A percentile compares a stretch with the other conserved stretches of the same genome.
Evolutionary conservation across 352 stramenopile genomes (phyloP).

Genomic region (Phytophthora europaea): DNA sequence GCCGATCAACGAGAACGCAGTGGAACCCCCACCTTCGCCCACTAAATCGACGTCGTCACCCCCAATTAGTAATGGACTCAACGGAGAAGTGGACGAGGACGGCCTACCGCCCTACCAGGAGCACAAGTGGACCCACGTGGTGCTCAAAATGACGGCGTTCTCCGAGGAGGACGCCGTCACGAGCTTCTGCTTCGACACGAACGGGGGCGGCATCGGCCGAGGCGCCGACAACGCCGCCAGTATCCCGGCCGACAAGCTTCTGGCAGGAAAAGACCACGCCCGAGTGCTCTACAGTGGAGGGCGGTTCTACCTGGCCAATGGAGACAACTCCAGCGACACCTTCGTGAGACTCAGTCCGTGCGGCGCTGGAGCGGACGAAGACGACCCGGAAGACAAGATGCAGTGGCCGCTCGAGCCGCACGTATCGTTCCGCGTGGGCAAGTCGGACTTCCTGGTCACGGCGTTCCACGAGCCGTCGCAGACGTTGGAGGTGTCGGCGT

Average conservation of each 20-base stretch:
- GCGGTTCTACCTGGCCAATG: slow-evolving; percentile 75
- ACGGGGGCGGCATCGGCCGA: slow-evolving; percentile 66
- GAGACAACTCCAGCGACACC: slow-evolving; percentile 64
- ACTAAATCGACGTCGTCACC: slow-evolving; percentile 29
- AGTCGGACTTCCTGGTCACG: slow-evolving; percentile 83
- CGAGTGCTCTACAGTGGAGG: slow-evolving; percentile 62
- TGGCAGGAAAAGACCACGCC: slow-evolving; percentile 64
- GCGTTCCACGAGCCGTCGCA: slow-evolving; percentile 62
- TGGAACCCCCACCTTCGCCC: slow-evolving; percentile 21
- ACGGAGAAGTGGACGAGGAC: slow-evolving; percentile 39
- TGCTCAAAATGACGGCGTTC: slow-evolving; percentile 89
- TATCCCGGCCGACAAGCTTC: slow-evolving; percentile 80
- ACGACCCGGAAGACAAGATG: slow-evolving; percentile 70
- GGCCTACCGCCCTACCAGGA: slow-evolving; percentile 39
- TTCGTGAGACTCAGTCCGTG: slow-evolving; percentile 72
- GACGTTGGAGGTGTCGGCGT: slow-evolving; percentile 63
- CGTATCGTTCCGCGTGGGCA: slow-evolving; percentile 80
- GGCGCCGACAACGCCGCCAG: slow-evolving; percentile 64
- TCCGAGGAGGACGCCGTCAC: slow-evolving; percentile 80
- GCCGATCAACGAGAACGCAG: slow-evolving; percentile 23
- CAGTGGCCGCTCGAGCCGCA: slow-evolving; percentile 79
- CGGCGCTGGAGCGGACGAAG: slow-evolving; percentile 32
- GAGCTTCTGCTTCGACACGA: slow-evolving; percentile 71
- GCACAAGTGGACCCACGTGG: slow-evolving; percentile 72
- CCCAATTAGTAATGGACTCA: slow-evolving; percentile 20